phyloP scores from a whole-genome alignment of 192 early-diverging fungal species.

The Entomortierella chlamydospora region DNA sequence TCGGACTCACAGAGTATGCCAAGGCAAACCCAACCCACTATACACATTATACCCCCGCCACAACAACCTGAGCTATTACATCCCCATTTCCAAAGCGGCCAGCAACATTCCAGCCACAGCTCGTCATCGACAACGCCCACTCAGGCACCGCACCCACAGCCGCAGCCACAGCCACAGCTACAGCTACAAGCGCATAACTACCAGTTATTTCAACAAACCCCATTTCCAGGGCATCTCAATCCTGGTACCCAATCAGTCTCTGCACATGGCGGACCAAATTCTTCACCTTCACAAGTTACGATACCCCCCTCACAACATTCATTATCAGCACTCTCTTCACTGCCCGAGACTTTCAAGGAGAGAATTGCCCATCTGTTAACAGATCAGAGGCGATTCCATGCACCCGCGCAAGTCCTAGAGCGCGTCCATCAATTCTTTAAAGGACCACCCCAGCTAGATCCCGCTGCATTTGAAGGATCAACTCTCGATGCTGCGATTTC shows the following conservation, averaged over 20 bases:
- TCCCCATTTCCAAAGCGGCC: neutral
- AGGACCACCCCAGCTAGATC: constrained; percentile 35
- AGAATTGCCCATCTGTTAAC: constrained; percentile 13
- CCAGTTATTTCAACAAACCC: neutral
- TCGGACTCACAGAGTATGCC: neutral
- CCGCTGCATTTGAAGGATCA: constrained; percentile 40
- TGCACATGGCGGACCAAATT: constrained; percentile 1
- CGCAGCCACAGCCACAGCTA: neutral
- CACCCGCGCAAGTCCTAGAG: constrained; percentile 20
- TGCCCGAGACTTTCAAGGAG: constrained; percentile 9
- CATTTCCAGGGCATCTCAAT: neutral
- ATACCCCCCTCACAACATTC: neutral
- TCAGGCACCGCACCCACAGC: no score
- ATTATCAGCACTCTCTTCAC: neutral
- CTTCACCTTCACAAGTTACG: neutral
- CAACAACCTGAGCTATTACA: neutral
- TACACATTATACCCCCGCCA: neutral
- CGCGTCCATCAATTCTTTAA: constrained; percentile 31
- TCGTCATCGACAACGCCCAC: neutral
- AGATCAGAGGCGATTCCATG: constrained; percentile 39
- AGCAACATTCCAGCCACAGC: neutral
- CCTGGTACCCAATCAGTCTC: neutral
- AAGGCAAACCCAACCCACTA: neutral
- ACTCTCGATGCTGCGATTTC: constrained; percentile 15
- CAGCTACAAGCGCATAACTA: neutral